These are phyloP conservation scores for Bocquillonia castaneifolia DNA, from an alignment of 441 rosid genomes.

Conservation along the genomic window DNA sequence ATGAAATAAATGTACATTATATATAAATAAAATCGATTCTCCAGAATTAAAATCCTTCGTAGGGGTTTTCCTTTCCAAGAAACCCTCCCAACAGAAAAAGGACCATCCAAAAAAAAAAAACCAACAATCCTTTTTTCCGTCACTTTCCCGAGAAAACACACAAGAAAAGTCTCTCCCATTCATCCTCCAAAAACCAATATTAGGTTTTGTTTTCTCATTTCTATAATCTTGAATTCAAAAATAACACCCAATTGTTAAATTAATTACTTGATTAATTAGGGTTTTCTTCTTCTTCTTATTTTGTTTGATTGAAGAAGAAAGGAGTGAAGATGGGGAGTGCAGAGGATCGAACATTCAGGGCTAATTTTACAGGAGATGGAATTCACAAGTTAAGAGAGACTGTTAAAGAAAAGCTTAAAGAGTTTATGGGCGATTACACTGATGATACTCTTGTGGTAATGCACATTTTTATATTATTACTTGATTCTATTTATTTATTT, in stretches of 20 bases:
- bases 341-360: constrained; percentile 75
- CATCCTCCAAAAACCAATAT: too few relatives aligned
- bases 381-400: constrained; percentile 56
- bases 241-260: background rate
- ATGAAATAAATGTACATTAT: too few relatives aligned
- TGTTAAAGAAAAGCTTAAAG: constrained; percentile 75
- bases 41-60: too few relatives aligned
- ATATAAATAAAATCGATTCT: too few relatives aligned
- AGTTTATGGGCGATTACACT: constrained; percentile 92
- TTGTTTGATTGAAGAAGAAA: background rate
- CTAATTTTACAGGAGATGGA: constrained; percentile 63
- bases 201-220: background rate
- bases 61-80: too few relatives aligned
- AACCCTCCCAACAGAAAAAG: too few relatives aligned
- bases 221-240: background rate
- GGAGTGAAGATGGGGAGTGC: constrained; percentile 45
- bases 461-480: background rate
- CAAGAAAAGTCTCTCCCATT: too few relatives aligned
- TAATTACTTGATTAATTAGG: background rate
- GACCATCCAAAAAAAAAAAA: too few relatives aligned
- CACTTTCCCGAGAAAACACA: too few relatives aligned
- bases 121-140: too few relatives aligned
- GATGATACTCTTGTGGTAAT: constrained; percentile 97
- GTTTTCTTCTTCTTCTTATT: too few relatives aligned
- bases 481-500: background rate